Percentiles rank a stretch among this genome's conserved stretches.
Conservation (phyloP, 108 stramenopile species). For the Discostella stelligeroides region DNA sequence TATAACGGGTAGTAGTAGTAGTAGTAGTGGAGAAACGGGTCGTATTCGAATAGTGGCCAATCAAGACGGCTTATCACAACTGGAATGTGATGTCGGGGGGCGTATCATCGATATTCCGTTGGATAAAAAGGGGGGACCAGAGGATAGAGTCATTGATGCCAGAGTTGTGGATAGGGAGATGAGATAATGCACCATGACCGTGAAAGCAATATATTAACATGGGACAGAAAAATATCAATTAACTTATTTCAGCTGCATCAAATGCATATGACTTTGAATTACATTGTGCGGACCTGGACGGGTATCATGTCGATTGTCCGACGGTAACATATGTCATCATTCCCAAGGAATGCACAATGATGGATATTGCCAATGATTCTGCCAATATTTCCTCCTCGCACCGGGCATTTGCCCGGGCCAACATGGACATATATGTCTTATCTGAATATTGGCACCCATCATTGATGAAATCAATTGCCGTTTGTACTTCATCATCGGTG, state of each 20-base stretch:
- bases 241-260: too few relatives aligned
- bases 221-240: too few relatives aligned
- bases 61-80: conserved; percentile 8
- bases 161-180: neutral
- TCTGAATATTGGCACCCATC: neutral
- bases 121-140: neutral
- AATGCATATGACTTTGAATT: too few relatives aligned
- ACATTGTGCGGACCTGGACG: neutral
- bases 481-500: conserved; percentile 1
- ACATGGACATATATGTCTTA: neutral
- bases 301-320: too few relatives aligned
- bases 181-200: neutral
- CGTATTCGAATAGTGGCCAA: conserved; percentile 3
- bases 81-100: conserved; percentile 15
- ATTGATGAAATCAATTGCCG: neutral
- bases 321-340: neutral
- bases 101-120: conserved; percentile 13
- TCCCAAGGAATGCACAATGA: neutral
- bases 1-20: neutral
- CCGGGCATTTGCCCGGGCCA: neutral
- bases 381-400: neutral
- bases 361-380: neutral
- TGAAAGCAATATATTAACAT: too few relatives aligned
- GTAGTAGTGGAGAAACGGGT: neutral
- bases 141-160: conserved; percentile 1